phyloP scores from a whole-genome alignment of 352 stramenopile genomes.

The Pelagophyceae sp. region DNA sequence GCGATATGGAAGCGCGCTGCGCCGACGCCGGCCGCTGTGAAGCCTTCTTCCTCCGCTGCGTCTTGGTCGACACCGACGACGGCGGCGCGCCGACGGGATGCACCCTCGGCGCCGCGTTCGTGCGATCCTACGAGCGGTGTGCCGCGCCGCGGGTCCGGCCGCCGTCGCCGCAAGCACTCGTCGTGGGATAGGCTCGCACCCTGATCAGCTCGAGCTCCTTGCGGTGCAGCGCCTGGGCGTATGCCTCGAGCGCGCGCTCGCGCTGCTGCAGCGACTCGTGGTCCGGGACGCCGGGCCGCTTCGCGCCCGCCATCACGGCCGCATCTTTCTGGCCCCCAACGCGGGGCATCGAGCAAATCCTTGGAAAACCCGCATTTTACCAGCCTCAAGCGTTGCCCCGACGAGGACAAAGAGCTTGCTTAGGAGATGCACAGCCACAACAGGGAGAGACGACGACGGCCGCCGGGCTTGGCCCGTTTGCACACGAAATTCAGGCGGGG shows the following conservation, averaged over 20 bases:
- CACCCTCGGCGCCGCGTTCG: background rate
- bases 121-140: background rate
- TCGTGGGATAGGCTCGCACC: background rate
- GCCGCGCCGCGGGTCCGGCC: background rate
- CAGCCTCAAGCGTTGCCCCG: too few species aligned
- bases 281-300: background rate
- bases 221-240: conserved; percentile 1
- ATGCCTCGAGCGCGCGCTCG: background rate
- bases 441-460: too few species aligned
- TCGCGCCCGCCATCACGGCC: too few species aligned
- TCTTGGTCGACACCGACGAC: background rate
- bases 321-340: too few species aligned
- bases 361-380: too few species aligned
- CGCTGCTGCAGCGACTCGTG: background rate
- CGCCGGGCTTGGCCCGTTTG: too few species aligned
- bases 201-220: background rate
- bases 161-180: background rate
- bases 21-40: too few species aligned
- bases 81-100: background rate
- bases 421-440: too few species aligned
- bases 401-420: too few species aligned
- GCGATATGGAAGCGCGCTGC: too few species aligned
- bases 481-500: too few species aligned
- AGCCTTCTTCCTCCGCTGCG: background rate
- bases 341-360: too few species aligned